Conservation (phyloP, 306 rosid species). For the Casuarina glauca region DNA sequence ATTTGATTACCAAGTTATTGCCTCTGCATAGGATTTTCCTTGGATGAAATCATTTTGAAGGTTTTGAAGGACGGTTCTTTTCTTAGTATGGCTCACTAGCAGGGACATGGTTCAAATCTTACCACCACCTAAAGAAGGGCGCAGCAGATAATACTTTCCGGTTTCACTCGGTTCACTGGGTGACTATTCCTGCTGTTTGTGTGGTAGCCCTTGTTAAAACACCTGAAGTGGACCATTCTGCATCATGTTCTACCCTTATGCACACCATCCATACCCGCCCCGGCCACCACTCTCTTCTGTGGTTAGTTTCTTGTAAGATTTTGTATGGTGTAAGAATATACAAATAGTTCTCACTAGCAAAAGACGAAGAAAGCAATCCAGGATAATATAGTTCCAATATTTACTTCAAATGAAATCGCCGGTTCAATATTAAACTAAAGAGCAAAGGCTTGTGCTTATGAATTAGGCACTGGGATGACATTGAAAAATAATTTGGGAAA, state of each 20-base stretch:
- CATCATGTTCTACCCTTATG: too few species aligned
- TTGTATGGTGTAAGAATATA: too few species aligned
- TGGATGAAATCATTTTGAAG: not conserved
- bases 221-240: not conserved
- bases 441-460: too few species aligned
- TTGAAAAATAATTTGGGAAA: not conserved
- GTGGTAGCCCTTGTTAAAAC: not conserved
- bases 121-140: not conserved
- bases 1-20: not conserved
- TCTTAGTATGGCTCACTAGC: not conserved
- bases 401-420: not conserved
- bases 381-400: too few species aligned
- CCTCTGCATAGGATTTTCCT: not conserved
- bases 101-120: not conserved
- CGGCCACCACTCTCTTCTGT: too few species aligned
- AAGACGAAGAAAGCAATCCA: too few species aligned
- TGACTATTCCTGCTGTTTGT: not conserved
- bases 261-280: too few species aligned
- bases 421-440: not conserved
- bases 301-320: too few species aligned
- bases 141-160: not conserved
- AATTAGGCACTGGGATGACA: not conserved
- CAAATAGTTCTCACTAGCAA: too few species aligned
- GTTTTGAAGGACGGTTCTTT: not conserved
- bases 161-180: not conserved